A percentile compares a stretch with the other conserved stretches of the same genome.
Conservation (phyloP, 768 basidiomycete genomes). For the Suillus subluteus region DNA sequence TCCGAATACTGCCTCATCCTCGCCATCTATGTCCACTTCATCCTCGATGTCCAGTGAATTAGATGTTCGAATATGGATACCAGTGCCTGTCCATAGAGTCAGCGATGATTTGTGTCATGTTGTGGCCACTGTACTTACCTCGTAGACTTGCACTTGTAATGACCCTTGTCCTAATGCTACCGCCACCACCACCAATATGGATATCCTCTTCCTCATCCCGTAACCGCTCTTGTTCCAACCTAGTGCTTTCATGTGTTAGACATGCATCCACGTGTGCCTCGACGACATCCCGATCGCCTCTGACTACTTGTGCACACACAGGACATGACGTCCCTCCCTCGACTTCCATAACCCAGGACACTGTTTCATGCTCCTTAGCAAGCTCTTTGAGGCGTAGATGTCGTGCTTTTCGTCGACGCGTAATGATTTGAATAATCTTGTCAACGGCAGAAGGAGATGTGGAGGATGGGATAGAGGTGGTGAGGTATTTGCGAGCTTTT, state of each 20-base stretch:
- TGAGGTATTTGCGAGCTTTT: conserved; percentile 45
- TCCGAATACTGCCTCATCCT: conserved; percentile 69
- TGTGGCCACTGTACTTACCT: conserved; percentile 26
- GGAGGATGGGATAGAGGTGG: conserved; percentile 26
- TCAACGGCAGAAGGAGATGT: conserved; percentile 39
- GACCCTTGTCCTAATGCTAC: conserved; percentile 45
- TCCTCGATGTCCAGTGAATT: conserved; percentile 72
- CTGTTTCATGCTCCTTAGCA: conserved; percentile 61
- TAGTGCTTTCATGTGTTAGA: conserved; percentile 55
- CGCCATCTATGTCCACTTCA: conserved; percentile 81
- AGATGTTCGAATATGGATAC: conserved; percentile 67
- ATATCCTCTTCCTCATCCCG: conserved; percentile 36
- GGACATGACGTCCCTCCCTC: conserved; percentile 64
- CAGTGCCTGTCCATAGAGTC: conserved; percentile 52
- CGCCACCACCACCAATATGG: conserved; percentile 45
- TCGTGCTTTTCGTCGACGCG: conserved; percentile 70
- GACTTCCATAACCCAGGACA: conserved; percentile 28
- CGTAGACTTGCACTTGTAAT: conserved; percentile 39
- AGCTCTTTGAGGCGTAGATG: conserved; percentile 69
- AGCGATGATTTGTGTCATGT: neutral
- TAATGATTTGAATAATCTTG: conserved; percentile 64
- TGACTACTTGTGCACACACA: conserved; percentile 59
- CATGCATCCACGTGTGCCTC: conserved; percentile 86
- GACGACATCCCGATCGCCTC: conserved; percentile 72
- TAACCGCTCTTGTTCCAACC: conserved; percentile 39